Evolutionary conservation across 75 land plant species (phyloP).

Genomic region (Pseudotsuga menziesii): DNA sequence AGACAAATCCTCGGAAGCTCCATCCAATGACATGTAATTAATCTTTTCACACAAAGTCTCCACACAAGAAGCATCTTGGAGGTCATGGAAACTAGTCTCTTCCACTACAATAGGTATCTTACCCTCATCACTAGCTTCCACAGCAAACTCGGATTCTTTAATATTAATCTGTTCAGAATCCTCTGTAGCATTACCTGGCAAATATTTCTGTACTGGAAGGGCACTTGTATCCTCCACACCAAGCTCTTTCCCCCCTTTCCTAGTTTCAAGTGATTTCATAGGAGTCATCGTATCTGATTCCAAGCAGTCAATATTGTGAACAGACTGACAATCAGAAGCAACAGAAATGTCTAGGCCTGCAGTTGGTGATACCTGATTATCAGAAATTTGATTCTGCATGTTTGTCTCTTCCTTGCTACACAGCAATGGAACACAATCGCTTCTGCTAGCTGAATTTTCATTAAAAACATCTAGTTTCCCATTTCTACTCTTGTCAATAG

Average conservation of each 20-base stretch:
- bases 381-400: background rate
- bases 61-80: too few relatives aligned
- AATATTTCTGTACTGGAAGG: background rate
- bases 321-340: background rate
- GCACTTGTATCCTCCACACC: background rate
- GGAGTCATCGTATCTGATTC: background rate
- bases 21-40: too few relatives aligned
- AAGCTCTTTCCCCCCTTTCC: background rate
- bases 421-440: background rate
- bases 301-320: background rate
- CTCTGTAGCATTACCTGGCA: too few relatives aligned
- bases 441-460: background rate
- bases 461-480: background rate
- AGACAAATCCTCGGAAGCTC: too few relatives aligned
- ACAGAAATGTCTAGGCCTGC: background rate
- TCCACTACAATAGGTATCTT: background rate
- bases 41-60: too few relatives aligned
- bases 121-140: background rate
- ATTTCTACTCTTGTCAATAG: background rate
- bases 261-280: background rate
- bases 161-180: background rate
- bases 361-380: background rate
- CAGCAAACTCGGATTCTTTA: background rate
- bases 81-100: background rate
- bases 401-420: background rate